These are phyloP conservation scores for Ganoderma boninense DNA, from an alignment of 1,284 basidiomycete species.

Conservation along the genomic window DNA sequence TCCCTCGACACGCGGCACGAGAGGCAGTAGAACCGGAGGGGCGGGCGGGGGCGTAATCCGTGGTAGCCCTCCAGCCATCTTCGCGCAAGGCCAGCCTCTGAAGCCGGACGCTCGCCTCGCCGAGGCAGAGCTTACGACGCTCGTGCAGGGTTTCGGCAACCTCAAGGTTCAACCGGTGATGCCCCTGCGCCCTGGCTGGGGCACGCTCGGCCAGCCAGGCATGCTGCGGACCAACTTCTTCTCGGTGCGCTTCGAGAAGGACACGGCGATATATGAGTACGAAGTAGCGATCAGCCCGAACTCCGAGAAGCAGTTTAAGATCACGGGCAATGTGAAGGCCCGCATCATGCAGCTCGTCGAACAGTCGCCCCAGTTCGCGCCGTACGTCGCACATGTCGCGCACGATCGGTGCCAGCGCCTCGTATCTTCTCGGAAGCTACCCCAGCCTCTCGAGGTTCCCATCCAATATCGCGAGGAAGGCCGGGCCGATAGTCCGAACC, in stretches of 20 bases:
- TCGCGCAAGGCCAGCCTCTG: conserved; percentile 49
- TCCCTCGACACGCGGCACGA: conserved; percentile 24
- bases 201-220: conserved; percentile 61
- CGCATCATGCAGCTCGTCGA: conserved; percentile 72
- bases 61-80: conserved; percentile 28
- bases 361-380: conserved; percentile 47
- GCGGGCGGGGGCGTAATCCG: conserved; percentile 29
- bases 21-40: not conserved
- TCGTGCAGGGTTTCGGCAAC: conserved; percentile 57
- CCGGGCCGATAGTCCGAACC: conserved; percentile 51
- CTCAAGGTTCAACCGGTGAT: conserved; percentile 48
- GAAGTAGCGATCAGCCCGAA: conserved; percentile 61
- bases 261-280: conserved; percentile 64
- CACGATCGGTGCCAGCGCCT: conserved; percentile 69
- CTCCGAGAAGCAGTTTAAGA: conserved; percentile 57
- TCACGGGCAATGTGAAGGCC: conserved; percentile 56
- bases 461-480: conserved; percentile 65
- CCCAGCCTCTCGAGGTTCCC: conserved; percentile 59
- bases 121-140: conserved; percentile 41
- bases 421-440: conserved; percentile 62
- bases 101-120: conserved; percentile 53
- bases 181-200: conserved; percentile 73
- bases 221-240: conserved; percentile 76
- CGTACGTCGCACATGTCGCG: conserved; percentile 57
- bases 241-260: conserved; percentile 57